Percentiles rank a stretch among this genome's conserved stretches.
phyloP scores from a whole-genome alignment of 345 rosid genomes.

The Mallotus nudiflorus region DNA sequence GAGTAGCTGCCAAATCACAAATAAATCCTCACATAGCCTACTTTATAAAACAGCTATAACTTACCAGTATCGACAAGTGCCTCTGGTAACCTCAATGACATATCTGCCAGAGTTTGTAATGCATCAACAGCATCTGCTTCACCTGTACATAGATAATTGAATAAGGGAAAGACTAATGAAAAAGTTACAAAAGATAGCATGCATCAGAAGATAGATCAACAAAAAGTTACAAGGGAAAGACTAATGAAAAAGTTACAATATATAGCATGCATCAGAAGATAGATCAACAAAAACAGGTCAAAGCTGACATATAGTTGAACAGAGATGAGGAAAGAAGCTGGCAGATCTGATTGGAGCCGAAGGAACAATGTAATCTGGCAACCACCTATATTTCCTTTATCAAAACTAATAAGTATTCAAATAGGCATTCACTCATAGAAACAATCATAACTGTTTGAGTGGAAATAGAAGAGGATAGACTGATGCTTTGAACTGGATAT shows the following conservation, averaged over 20 bases:
- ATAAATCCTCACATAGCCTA: background rate
- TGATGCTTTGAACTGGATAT: background rate
- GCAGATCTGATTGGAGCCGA: background rate
- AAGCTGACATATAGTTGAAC: conserved; percentile 13
- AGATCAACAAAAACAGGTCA: background rate
- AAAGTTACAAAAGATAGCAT: background rate
- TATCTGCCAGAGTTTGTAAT: conserved; percentile 72
- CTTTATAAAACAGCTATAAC: conserved; percentile 28
- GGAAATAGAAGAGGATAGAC: background rate
- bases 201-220: background rate
- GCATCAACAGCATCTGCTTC: conserved; percentile 71
- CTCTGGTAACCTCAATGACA: conserved; percentile 74
- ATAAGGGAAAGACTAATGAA: conserved; percentile 11
- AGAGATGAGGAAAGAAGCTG: background rate
- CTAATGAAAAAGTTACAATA: background rate
- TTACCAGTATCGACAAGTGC: conserved; percentile 63
- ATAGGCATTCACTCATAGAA: background rate
- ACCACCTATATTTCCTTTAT: background rate
- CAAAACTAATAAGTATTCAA: background rate
- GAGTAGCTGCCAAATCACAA: background rate
- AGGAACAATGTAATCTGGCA: background rate
- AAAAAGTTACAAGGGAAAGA: no score
- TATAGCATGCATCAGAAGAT: background rate
- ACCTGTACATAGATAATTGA: conserved; percentile 38
- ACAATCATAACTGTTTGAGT: conserved; percentile 1